Conservation (phyloP, 2,329 filamentous ascomycete genomes). For the Fusarium euwallaceae region DNA sequence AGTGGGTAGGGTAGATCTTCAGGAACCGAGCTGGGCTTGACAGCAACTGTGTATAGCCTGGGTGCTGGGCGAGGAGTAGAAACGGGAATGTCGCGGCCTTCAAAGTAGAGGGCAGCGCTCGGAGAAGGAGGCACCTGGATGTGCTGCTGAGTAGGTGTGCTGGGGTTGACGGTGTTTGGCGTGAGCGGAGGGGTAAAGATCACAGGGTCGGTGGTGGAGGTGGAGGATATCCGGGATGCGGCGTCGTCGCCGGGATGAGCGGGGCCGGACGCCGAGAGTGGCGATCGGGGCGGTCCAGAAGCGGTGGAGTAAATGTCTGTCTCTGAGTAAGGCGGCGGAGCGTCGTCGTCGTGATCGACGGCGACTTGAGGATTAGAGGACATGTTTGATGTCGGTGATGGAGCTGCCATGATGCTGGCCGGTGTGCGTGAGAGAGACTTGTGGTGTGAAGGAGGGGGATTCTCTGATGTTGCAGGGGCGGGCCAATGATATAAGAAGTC, state of each 20-base stretch:
- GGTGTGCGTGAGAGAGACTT: neutral
- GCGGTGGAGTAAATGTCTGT: slow-evolving; percentile 67
- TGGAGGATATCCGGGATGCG: slow-evolving; percentile 55
- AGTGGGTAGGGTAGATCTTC: slow-evolving; percentile 60
- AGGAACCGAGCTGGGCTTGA: slow-evolving; percentile 54
- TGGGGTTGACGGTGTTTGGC: slow-evolving; percentile 51
- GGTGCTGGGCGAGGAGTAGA: slow-evolving; percentile 42
- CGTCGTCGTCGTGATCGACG: slow-evolving; percentile 52
- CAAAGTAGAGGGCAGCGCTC: slow-evolving; percentile 58
- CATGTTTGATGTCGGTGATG: slow-evolving; percentile 28
- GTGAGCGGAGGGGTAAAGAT: slow-evolving; percentile 67
- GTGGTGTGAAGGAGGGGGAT: neutral
- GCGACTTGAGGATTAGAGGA: slow-evolving; percentile 23
- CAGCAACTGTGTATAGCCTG: slow-evolving; percentile 51
- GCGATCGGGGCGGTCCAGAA: slow-evolving; percentile 42
- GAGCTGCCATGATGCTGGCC: slow-evolving; percentile 31
- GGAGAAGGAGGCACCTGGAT: slow-evolving; percentile 37
- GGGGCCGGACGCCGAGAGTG: slow-evolving; percentile 35
- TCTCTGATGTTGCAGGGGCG: neutral
- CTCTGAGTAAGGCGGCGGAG: slow-evolving; percentile 69
- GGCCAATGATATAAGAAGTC: slow-evolving; percentile 1
- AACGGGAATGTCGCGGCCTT: slow-evolving; percentile 55
- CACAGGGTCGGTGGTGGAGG: slow-evolving; percentile 58
- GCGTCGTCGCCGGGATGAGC: slow-evolving; percentile 52
- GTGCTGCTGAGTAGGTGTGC: slow-evolving; percentile 33